These are phyloP conservation scores for Hymenoscyphus fraxineus DNA, from an alignment of 2,329 filamentous ascomycete genomes.

Conservation along the genomic window DNA sequence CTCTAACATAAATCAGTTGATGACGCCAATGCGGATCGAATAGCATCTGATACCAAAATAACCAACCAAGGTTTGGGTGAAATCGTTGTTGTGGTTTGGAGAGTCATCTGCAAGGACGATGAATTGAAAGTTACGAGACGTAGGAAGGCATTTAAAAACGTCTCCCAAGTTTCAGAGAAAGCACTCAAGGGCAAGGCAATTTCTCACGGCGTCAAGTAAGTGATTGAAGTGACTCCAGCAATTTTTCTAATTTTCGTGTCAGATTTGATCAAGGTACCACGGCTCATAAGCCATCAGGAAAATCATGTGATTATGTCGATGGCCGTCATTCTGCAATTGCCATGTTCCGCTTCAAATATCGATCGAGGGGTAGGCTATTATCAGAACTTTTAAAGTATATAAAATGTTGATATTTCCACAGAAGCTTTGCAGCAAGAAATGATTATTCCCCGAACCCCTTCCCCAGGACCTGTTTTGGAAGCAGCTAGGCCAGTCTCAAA, in stretches of 20 bases:
- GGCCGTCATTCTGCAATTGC: slow-evolving; percentile 15
- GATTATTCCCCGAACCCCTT: slow-evolving; percentile 24
- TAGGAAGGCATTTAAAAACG: not conserved
- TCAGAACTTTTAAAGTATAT: not conserved
- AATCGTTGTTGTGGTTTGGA: slow-evolving; percentile 20
- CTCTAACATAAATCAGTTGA: slow-evolving; percentile 18
- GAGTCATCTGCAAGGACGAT: not conserved
- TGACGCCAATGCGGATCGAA: slow-evolving; percentile 13
- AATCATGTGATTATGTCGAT: slow-evolving; percentile 7
- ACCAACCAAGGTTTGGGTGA: slow-evolving; percentile 14
- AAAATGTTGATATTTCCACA: not conserved
- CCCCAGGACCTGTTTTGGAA: slow-evolving; percentile 14
- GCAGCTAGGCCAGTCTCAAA: not conserved
- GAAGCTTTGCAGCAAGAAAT: slow-evolving; percentile 23
- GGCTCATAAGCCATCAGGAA: not conserved
- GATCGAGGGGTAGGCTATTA: slow-evolving; percentile 15
- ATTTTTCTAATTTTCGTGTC: not conserved
- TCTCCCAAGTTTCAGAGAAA: slow-evolving; percentile 14
- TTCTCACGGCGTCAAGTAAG: slow-evolving; percentile 13
- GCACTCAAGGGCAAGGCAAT: slow-evolving; percentile 11
- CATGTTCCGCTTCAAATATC: slow-evolving; percentile 24
- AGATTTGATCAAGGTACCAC: not conserved
- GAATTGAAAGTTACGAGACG: not conserved
- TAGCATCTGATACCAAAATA: slow-evolving; percentile 21
- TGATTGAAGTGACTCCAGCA: not conserved